A percentile compares a stretch with the other conserved stretches of the same genome.
phyloP scores from a whole-genome alignment of 768 basidiomycete species.

The Termitomyces sp. region DNA sequence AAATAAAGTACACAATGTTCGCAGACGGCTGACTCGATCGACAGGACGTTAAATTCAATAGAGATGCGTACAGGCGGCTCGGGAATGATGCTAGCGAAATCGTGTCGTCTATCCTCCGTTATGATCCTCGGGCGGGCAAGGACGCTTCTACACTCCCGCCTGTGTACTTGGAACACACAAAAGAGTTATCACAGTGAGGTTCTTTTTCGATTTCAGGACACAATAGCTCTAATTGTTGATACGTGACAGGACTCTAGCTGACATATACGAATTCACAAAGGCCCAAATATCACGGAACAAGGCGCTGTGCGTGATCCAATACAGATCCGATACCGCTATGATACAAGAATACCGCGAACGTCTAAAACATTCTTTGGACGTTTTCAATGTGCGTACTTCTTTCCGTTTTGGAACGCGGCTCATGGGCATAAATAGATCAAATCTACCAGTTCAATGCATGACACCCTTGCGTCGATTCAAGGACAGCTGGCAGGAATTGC shows the following conservation, averaged over 20 bases:
- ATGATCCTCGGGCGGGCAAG: background rate
- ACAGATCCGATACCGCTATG: background rate
- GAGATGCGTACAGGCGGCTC: background rate
- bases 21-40: background rate
- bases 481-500: background rate
- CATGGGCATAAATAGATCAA: background rate
- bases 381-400: background rate
- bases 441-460: background rate
- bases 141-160: background rate
- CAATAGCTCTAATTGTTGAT: background rate
- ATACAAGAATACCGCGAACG: constrained; percentile 3
- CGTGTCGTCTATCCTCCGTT: background rate
- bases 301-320: background rate
- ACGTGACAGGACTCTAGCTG: background rate
- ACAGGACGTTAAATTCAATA: background rate
- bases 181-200: background rate
- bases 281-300: background rate
- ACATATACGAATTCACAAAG: background rate
- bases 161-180: background rate
- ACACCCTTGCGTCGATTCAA: background rate
- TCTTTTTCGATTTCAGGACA: background rate
- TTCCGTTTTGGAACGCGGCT: background rate
- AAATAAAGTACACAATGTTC: background rate
- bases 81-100: background rate
- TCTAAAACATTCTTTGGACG: background rate